Conservation (phyloP, 257 asterid species). For the Gardenia jasminoides region DNA sequence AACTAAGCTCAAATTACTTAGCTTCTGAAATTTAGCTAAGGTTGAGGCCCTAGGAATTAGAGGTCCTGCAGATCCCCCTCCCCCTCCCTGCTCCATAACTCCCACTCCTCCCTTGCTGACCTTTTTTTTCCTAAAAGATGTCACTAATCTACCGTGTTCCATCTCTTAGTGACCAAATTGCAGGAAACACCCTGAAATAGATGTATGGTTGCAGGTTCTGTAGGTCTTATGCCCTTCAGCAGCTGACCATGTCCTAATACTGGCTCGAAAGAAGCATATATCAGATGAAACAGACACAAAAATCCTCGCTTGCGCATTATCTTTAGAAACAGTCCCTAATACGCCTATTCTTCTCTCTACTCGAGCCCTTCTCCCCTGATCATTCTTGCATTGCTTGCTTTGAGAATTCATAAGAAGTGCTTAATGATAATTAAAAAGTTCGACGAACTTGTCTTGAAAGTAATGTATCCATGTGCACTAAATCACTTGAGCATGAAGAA, state of each 20-base stretch:
- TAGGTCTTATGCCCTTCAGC: neutral
- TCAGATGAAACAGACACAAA: neutral
- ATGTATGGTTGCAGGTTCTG: neutral
- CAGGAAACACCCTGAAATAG: neutral
- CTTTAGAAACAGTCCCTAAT: neutral
- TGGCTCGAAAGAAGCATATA: neutral
- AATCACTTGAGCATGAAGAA: neutral
- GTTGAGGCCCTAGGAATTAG: too few species aligned
- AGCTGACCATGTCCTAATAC: neutral
- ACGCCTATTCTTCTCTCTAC: neutral
- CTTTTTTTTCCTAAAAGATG: too few species aligned
- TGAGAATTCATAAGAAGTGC: neutral
- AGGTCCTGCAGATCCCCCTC: too few species aligned
- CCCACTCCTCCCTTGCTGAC: too few species aligned
- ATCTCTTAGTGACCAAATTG: neutral
- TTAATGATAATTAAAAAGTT: neutral
- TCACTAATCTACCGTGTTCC: neutral
- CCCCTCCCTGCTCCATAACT: too few species aligned
- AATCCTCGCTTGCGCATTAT: neutral
- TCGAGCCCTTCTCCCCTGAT: neutral
- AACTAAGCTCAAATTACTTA: too few species aligned
- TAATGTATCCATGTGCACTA: neutral
- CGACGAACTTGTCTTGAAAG: neutral
- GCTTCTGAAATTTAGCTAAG: too few species aligned
- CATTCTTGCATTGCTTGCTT: neutral